Percentiles rank a stretch among this genome's conserved stretches.
These are phyloP conservation scores for Vanrija pseudolonga DNA, from an alignment of 1,284 basidiomycete species.

Conservation along the genomic window DNA sequence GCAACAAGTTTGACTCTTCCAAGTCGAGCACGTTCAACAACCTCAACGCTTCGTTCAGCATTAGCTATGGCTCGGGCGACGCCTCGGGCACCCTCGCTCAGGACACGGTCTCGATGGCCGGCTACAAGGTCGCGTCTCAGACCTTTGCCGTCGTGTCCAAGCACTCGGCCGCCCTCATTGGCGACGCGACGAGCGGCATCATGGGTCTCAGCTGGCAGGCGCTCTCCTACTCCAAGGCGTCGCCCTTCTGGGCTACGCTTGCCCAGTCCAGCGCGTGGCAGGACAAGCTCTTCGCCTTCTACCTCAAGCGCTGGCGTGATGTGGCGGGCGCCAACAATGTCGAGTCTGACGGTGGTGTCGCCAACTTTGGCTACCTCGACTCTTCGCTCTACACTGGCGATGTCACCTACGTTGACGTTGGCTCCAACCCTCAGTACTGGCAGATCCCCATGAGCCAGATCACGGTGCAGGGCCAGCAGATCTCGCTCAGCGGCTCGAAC, in stretches of 20 bases:
- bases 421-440: constrained; percentile 43
- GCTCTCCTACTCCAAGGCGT: constrained; percentile 50
- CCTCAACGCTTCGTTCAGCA: constrained; percentile 31
- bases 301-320: constrained; percentile 70
- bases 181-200: constrained; percentile 49
- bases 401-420: constrained; percentile 69
- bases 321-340: constrained; percentile 51
- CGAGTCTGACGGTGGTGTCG: constrained; percentile 68
- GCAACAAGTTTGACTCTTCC: constrained; percentile 13
- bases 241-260: constrained; percentile 61
- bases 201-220: constrained; percentile 53
- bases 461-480: constrained; percentile 46
- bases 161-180: constrained; percentile 46
- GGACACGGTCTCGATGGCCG: constrained; percentile 75
- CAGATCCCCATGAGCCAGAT: constrained; percentile 46
- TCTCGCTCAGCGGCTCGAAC: constrained; percentile 40
- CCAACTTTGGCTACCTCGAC: constrained; percentile 62
- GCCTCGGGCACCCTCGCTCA: constrained; percentile 66
- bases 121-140: constrained; percentile 68
- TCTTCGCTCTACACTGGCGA: constrained; percentile 68
- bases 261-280: constrained; percentile 59
- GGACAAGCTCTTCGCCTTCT: constrained; percentile 72
- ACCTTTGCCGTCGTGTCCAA: constrained; percentile 55
- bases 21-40: constrained; percentile 19
- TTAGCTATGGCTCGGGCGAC: constrained; percentile 58